Conservation (phyloP, 108 stramenopile genomes). For the Cylindrotheca fusiformis region DNA sequence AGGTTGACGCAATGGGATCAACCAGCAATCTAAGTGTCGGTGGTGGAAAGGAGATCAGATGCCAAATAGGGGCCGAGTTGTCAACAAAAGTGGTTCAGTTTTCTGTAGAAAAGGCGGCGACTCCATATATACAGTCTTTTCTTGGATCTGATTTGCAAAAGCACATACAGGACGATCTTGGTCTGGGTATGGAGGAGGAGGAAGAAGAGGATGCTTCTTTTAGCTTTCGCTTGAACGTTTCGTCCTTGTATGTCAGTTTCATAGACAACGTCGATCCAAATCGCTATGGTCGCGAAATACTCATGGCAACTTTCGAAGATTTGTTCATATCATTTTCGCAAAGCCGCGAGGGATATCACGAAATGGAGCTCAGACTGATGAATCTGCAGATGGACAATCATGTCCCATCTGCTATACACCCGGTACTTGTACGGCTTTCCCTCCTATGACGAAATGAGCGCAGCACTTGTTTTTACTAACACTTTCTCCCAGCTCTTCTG, state of each 20-base stretch:
- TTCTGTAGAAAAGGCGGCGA: constrained; percentile 3
- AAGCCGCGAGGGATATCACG: constrained; percentile 69
- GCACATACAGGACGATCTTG: neutral
- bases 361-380: constrained; percentile 57
- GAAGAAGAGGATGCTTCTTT: constrained; percentile 51
- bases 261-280: constrained; percentile 54
- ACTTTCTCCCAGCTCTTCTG: constrained; percentile 37
- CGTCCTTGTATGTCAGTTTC: constrained; percentile 50
- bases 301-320: constrained; percentile 45
- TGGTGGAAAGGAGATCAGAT: constrained; percentile 43
- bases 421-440: constrained; percentile 52
- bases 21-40: constrained; percentile 39
- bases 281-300: constrained; percentile 58
- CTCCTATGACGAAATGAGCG: neutral
- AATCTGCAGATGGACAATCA: constrained; percentile 77
- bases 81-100: constrained; percentile 80
- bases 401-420: constrained; percentile 65
- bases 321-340: constrained; percentile 53
- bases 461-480: neutral
- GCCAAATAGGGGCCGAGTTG: constrained; percentile 62
- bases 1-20: constrained; percentile 74
- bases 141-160: neutral
- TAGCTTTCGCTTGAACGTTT: constrained; percentile 44
- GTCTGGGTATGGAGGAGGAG: constrained; percentile 1
- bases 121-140: neutral